These are phyloP conservation scores for Populus nigra DNA, from an alignment of 345 rosid species.

Conservation along the genomic window DNA sequence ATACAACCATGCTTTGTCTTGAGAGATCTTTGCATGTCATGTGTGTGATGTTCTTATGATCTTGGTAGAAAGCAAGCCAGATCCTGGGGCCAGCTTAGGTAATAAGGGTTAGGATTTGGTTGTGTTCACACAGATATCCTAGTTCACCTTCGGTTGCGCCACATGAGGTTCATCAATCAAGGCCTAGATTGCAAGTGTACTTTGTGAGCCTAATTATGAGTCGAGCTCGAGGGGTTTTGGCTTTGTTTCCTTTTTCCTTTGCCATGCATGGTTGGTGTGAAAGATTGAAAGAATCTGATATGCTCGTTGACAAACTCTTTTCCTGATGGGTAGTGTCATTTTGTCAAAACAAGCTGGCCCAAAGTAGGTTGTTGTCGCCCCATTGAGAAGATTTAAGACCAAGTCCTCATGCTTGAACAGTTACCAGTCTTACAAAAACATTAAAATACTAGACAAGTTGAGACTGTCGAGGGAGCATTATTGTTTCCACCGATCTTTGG, in stretches of 20 bases:
- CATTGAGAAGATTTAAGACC: not conserved
- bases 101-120: not conserved
- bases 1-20: not conserved
- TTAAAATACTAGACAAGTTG: not conserved
- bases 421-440: not conserved
- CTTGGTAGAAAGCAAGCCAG: not conserved
- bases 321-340: not conserved
- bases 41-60: not conserved
- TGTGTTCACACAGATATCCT: not conserved
- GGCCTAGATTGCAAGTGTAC: not conserved
- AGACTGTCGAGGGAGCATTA: conserved; percentile 10
- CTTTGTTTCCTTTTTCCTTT: not conserved
- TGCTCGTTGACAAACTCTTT: not conserved
- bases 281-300: not conserved
- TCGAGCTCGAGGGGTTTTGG: not conserved
- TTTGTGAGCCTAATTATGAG: not conserved
- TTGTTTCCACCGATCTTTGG: conserved; percentile 12
- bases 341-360: conserved; percentile 14
- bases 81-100: not conserved
- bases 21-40: not conserved
- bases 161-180: not conserved
- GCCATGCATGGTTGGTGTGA: not conserved
- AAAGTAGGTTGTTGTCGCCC: conserved; percentile 5
- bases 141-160: not conserved
- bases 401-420: conserved; percentile 16